A percentile compares a stretch with the other conserved stretches of the same genome.
Evolutionary conservation across 306 rosid species (phyloP).

Genomic region (Rubus parviflorus): DNA sequence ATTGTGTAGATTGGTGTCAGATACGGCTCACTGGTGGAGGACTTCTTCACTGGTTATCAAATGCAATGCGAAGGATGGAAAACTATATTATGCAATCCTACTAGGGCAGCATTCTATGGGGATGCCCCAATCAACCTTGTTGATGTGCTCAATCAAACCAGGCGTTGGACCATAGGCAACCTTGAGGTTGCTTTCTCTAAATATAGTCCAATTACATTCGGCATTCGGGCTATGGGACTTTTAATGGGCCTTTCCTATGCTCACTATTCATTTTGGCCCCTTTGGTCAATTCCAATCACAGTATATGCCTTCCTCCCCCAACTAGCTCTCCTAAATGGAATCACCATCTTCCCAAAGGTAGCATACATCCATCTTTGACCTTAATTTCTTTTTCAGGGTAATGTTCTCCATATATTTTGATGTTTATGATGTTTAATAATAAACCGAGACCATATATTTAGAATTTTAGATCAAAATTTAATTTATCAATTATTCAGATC

Average conservation of each 20-base stretch:
- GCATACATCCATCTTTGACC: not conserved
- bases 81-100: constrained; percentile 37
- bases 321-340: constrained; percentile 36
- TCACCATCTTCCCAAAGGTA: constrained; percentile 43
- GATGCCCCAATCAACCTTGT: constrained; percentile 39
- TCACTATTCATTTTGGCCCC: constrained; percentile 24
- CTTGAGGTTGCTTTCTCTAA: constrained; percentile 32
- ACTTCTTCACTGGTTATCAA: constrained; percentile 25
- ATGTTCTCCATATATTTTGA: not conserved
- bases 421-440: not conserved
- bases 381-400: not conserved
- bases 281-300: constrained; percentile 32
- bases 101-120: constrained; percentile 37
- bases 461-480: not conserved
- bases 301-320: constrained; percentile 43
- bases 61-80: constrained; percentile 44
- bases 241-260: constrained; percentile 38
- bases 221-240: constrained; percentile 19
- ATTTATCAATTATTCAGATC: not conserved
- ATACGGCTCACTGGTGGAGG: constrained; percentile 48
- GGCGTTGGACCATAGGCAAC: constrained; percentile 37
- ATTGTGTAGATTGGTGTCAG: constrained; percentile 33
- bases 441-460: not conserved
- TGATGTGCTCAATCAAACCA: constrained; percentile 34
- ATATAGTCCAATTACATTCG: constrained; percentile 29